phyloP scores from a whole-genome alignment of 768 basidiomycete species.

The Sporobolomyces pararoseus region DNA sequence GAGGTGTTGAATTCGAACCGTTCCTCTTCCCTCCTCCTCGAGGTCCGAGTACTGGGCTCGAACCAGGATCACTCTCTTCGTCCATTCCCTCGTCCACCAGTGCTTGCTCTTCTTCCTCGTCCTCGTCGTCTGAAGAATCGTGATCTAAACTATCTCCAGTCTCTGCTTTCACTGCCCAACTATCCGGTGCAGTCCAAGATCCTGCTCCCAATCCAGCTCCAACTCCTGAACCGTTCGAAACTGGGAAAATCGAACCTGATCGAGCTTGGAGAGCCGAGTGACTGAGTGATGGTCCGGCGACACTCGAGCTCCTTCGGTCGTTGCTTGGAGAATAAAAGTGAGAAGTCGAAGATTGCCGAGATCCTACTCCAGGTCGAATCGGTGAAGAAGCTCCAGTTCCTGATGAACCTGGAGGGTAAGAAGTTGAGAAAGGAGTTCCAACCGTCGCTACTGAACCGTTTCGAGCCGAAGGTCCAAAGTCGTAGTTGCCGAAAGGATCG shows the following conservation, averaged over 20 bases:
- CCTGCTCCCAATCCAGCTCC: conserved; percentile 5
- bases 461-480: background rate
- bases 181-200: conserved; percentile 51
- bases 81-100: conserved; percentile 43
- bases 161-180: conserved; percentile 52
- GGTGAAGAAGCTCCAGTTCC: conserved; percentile 9
- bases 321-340: background rate
- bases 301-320: conserved; percentile 6
- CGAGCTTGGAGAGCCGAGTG: background rate
- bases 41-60: conserved; percentile 9
- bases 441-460: conserved; percentile 5
- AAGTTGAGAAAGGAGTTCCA: background rate
- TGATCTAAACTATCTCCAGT: conserved; percentile 45
- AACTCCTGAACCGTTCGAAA: conserved; percentile 5
- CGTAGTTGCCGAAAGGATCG: conserved; percentile 20
- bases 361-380: background rate
- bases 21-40: background rate
- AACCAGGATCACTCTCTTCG: conserved; percentile 32
- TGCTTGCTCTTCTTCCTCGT: conserved; percentile 46
- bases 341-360: conserved; percentile 4
- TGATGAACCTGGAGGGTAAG: background rate
- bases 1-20: background rate
- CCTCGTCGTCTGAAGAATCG: conserved; percentile 42
- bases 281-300: background rate
- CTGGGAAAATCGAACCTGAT: conserved; percentile 1